Base-by-base conservation (phyloP, 108 stramenopile species). In the Schizochytrium sp. region DNA sequence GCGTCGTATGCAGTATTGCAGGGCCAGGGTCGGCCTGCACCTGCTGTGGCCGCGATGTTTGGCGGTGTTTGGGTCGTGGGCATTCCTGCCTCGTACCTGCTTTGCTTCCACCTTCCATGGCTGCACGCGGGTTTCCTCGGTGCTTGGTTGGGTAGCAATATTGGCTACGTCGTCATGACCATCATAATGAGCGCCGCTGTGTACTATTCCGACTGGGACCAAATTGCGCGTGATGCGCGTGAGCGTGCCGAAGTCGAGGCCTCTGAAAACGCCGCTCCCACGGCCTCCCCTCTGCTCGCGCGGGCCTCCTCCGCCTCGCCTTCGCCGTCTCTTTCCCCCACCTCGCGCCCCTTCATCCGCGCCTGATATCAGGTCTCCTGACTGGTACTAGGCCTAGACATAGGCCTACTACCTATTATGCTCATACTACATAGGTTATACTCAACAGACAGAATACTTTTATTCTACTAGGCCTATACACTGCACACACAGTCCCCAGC, bases 91-190 rank as follows among this genome's bases (percentile, higher is more conserved):
- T 83, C 76, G 25, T 83, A 83, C 28, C 16, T 83, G 51, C 76
- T 83, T 3, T 12, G 76, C 28, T 83, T 83, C 76, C 12, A 53
- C 34, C 34, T 34, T 34, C 34, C 34, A 34, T 34, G 34, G 51
- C 25, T 47, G 76, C 45, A 83, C 51, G 12, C 48, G 6, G 76
- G 76, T 6, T 83, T 83, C 23, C 51, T 83, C 25, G 76, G 76
- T 45, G 76, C 23, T 0, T 83, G 76, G 76, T 43, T 45, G 48
- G 76, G 76, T 4, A 53, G 48, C 28, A 47, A 53, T 45, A 53
- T 83, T 83, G 76, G 76, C 25, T 83, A 83, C 51, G 12, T 53
- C n/a, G 45, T 83, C 48, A 83, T 83, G 76, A 83, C 76, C 48
- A 53, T 53, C 48, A 83, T 83, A 4, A 83, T 83, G 45, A 53